Base-by-base conservation (phyloP, 805 yeast genomes). In the Metschnikowia reukaufii region DNA sequence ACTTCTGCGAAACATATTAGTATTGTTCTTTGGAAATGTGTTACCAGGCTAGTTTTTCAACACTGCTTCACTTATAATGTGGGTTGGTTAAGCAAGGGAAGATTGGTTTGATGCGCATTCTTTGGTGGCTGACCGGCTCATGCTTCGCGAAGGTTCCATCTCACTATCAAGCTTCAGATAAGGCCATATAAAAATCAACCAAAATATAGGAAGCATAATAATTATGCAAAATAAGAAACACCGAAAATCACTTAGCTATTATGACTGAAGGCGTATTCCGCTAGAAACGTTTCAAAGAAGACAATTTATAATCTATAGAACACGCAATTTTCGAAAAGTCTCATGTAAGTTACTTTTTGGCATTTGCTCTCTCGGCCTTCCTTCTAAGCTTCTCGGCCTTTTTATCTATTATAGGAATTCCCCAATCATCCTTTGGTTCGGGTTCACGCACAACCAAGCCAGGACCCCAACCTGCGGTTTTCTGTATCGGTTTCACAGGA, bases 401-500 rank as follows among this genome's bases (percentile, higher is more conserved):
- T 25, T 56, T 56, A 42, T 55, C 55, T 4, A 45, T 37, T 13
- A 56, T 55, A 1, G 60, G 56, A 25, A 56, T 52, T 1, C 58
- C 60, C 46, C 57, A 56, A 16, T 47, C 49, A 8, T 45, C 42
- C 18, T 40, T 40, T 4, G 44, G 44, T 16, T 30, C 40, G 2
- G 50, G 49, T 25, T 39, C 48, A 4, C 46, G 38, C 2, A 48
- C 34, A 6, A 47, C 37, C 32, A 50, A 42, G 4, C 55, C 53
- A 18, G 33, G 48, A 13, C 57, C 58, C 60, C 60, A 56, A 5
- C 48, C 41, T 3, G 50, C 25, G 4, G 50, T 45, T 17, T 49
- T 38, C 13, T 47, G 45, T 2, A 74, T 63, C 6, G 83, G 81
- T 39, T 80, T 81, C 4, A 85, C 87, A 34, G 86, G 72, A 2